Percentiles rank a stretch among this genome's conserved stretches.
These are phyloP conservation scores for Termitomyces heimii DNA, from an alignment of 768 basidiomycete species.

Conservation along the genomic window DNA sequence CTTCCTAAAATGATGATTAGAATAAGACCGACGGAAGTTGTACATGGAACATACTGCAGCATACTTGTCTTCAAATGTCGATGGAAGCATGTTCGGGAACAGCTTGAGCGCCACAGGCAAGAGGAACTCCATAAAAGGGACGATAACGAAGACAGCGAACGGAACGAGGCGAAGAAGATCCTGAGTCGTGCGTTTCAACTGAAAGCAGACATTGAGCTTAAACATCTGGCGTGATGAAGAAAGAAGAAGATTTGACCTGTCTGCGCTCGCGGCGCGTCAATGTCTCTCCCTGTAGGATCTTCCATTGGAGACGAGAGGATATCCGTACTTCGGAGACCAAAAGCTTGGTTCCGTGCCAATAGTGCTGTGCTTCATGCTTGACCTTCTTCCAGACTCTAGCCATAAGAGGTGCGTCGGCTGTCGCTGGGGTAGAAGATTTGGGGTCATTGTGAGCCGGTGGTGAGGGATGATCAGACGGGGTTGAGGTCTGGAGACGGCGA, in stretches of 20 bases:
- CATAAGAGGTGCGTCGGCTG: constrained; percentile 35
- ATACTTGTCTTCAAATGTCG: constrained; percentile 97
- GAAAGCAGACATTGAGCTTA: not conserved
- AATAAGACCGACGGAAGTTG: not conserved
- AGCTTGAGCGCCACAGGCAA: constrained; percentile 94
- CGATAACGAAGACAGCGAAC: constrained; percentile 90
- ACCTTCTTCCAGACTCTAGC: constrained; percentile 84
- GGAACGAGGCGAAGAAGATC: constrained; percentile 92
- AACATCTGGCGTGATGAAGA: not conserved
- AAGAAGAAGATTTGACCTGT: constrained; percentile 50
- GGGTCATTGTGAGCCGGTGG: constrained; percentile 25
- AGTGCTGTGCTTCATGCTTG: constrained; percentile 94
- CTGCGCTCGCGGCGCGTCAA: constrained; percentile 90
- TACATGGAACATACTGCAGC: constrained; percentile 55
- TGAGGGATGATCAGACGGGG: constrained; percentile 16
- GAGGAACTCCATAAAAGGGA: constrained; percentile 98
- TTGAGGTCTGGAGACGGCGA: constrained; percentile 24
- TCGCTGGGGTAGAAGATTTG: constrained; percentile 44
- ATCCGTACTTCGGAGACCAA: constrained; percentile 93
- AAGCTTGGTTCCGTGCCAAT: constrained; percentile 95
- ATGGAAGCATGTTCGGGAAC: constrained; percentile 98
- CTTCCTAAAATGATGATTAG: constrained; percentile 55
- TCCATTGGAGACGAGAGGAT: constrained; percentile 81
- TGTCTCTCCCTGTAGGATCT: constrained; percentile 85
- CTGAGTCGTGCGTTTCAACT: constrained; percentile 91